A percentile compares a stretch with the other conserved stretches of the same genome.
Conservation (phyloP, 352 stramenopile species). For the Globisporangium camurandrum region DNA sequence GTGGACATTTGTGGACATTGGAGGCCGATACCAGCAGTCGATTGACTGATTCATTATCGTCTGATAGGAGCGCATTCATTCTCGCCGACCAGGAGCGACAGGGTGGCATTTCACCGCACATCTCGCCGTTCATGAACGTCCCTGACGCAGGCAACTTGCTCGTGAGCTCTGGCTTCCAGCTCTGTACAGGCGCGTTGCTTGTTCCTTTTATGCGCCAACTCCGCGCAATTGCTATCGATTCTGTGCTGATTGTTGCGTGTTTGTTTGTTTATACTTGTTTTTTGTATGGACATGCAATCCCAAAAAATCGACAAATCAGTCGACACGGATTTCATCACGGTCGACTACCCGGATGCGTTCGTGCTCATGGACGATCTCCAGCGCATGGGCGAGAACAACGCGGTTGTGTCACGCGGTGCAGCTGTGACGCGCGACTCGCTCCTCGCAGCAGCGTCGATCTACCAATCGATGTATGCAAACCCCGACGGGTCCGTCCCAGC, state of each 20-base stretch:
- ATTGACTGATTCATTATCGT: conserved; percentile 1
- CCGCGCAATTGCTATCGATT: no score
- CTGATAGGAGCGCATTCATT: conserved; percentile 83
- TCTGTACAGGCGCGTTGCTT: conserved; percentile 88
- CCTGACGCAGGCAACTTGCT: conserved; percentile 92
- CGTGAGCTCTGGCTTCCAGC: conserved; percentile 86
- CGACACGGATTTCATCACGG: conserved; percentile 94
- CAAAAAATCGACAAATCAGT: no score
- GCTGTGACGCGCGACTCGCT: conserved; percentile 89
- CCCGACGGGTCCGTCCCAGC: conserved; percentile 87
- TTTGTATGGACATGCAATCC: neutral
- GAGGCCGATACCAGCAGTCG: neutral
- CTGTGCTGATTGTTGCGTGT: no score
- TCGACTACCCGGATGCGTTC: conserved; percentile 94
- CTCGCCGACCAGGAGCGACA: conserved; percentile 93
- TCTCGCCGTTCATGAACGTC: conserved; percentile 95
- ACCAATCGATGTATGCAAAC: conserved; percentile 90
- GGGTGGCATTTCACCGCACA: conserved; percentile 91
- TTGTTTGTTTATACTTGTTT: neutral
- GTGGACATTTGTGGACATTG: no score
- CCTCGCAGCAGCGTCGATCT: conserved; percentile 91
- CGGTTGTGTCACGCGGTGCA: conserved; percentile 45
- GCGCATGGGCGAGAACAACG: conserved; percentile 96
- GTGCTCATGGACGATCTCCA: conserved; percentile 94
- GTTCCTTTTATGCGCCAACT: neutral